Base-by-base conservation (phyloP, 495 filamentous ascomycete species). In the Daldinia bambusicola region DNA sequence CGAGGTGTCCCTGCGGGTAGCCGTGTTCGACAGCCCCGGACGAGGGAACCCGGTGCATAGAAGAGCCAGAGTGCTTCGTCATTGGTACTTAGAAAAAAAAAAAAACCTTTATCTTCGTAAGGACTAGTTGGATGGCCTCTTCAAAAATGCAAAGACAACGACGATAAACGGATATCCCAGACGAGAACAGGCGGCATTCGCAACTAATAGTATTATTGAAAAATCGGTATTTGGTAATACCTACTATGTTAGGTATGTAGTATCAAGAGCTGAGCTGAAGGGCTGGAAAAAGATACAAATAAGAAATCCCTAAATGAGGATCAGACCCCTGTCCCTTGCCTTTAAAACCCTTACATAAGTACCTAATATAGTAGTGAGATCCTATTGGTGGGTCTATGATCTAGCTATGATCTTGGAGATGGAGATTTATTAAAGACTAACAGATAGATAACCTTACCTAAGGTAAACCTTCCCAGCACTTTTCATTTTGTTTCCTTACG, bases 1-100 rank as follows among this genome's bases (percentile, higher is more conserved):
- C 88, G 55, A 93, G 78, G 76, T 95, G 93, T 31, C 91, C 93
- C 41, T 82, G 72, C 22, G 86, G 86, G 66, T 83, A 88, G n/a
- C 85, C 85, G 62, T 86, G 79, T 40, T 85, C 83, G 68, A 75
- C 76, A 2, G 75, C 74, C 20, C 75, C 75, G 2, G 73, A 41
- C 22, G 75, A 77, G 22, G 75, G 75, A 18, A 77, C 75, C 6
- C 75, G 67, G 68, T 75, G 75, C 34, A 77, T 68, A 20, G 69
- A 72, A 65, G 61, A 64, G 14, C 55, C 55, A 20, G 61, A 38
- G 6, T 73, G 61, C 37, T 66, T 73, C 32, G 70, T 73, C 70
- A 73, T 73, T 65, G 70, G 7, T 57, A 36, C 34, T 36, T 36
- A 36, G 26, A 26, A 26, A n/a, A n/a, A n/a, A n/a, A n/a, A n/a